Evolutionary conservation across 768 basidiomycete species (phyloP).

Genomic region (Mrakia blollopis): DNA sequence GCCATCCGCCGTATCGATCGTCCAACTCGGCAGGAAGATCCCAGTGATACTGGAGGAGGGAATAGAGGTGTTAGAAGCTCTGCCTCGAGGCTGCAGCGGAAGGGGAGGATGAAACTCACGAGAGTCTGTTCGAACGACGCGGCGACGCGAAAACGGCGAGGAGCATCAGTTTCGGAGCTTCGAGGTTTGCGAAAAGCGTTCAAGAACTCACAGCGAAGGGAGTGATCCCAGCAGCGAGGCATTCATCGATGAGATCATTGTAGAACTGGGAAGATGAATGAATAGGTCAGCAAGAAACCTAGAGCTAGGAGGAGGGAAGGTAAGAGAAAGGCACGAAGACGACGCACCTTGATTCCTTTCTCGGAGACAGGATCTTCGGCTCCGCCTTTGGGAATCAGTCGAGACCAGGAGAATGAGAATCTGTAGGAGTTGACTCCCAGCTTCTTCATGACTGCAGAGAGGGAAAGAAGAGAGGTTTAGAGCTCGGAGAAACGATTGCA

Average conservation of each 20-base stretch:
- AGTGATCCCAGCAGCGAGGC: constrained; percentile 59
- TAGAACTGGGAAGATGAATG: constrained; percentile 48
- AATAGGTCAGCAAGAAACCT: neutral
- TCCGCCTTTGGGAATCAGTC: constrained; percentile 69
- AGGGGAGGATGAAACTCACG: constrained; percentile 42
- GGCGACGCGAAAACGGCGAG: neutral
- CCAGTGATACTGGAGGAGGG: constrained; percentile 48
- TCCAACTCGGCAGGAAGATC: constrained; percentile 70
- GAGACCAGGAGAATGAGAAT: constrained; percentile 71
- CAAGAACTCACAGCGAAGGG: constrained; percentile 57
- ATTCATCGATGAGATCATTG: constrained; percentile 62
- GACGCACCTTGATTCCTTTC: constrained; percentile 52
- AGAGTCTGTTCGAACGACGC: constrained; percentile 50
- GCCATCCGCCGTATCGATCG: constrained; percentile 69
- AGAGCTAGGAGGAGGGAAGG: neutral
- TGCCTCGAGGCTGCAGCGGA: no score
- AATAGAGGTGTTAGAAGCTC: neutral
- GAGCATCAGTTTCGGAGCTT: neutral
- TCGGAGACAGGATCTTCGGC: constrained; percentile 68
- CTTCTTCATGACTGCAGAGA: constrained; percentile 48
- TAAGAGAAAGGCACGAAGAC: neutral
- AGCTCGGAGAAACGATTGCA: neutral
- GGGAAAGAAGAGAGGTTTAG: neutral
- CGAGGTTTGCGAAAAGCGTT: neutral
- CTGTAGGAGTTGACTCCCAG: constrained; percentile 70